These are phyloP conservation scores for Uronychia setigera DNA, from an alignment of 73 alveolate species.

Conservation along the genomic window DNA sequence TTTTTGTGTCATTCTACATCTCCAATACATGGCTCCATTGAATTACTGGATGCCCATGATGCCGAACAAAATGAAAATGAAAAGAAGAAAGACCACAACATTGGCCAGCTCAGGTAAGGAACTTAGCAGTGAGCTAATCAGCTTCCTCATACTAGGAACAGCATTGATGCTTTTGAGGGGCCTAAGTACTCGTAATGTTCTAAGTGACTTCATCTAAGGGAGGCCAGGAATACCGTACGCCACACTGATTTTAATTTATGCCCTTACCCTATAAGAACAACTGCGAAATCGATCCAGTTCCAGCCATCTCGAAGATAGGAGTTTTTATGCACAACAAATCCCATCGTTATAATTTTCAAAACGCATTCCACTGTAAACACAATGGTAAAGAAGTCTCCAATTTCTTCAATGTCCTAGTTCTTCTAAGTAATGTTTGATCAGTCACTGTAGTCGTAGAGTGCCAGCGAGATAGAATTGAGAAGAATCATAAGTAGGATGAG, in stretches of 20 bases:
- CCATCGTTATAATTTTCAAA: constrained; percentile 35
- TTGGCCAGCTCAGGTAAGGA: constrained; percentile 50
- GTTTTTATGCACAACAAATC: constrained; percentile 27
- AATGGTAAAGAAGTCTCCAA: constrained; percentile 25
- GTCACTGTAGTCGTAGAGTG: constrained; percentile 28
- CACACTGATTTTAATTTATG: constrained; percentile 49
- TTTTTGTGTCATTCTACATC: constrained; percentile 26
- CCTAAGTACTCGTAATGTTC: constrained; percentile 59
- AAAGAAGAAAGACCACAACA: constrained; percentile 38
- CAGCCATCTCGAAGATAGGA: constrained; percentile 55
- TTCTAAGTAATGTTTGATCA: neutral
- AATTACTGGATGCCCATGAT: constrained; percentile 55
- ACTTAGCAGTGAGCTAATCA: constrained; percentile 39
- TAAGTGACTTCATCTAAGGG: constrained; percentile 39
- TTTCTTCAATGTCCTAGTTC: constrained; percentile 10
- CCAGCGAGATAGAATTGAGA: constrained; percentile 30
- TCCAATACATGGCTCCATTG: constrained; percentile 34
- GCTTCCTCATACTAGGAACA: constrained; percentile 46
- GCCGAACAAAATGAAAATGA: constrained; percentile 49
- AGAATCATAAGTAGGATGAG: constrained; percentile 16
- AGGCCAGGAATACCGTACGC: constrained; percentile 12
- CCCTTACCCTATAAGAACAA: constrained; percentile 28
- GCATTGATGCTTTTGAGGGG: constrained; percentile 67
- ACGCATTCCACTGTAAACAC: constrained; percentile 41
- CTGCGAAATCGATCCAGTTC: constrained; percentile 51